These are phyloP conservation scores for Cyclanthera cordifolia DNA, from an alignment of 306 rosid species.

Conservation along the genomic window DNA sequence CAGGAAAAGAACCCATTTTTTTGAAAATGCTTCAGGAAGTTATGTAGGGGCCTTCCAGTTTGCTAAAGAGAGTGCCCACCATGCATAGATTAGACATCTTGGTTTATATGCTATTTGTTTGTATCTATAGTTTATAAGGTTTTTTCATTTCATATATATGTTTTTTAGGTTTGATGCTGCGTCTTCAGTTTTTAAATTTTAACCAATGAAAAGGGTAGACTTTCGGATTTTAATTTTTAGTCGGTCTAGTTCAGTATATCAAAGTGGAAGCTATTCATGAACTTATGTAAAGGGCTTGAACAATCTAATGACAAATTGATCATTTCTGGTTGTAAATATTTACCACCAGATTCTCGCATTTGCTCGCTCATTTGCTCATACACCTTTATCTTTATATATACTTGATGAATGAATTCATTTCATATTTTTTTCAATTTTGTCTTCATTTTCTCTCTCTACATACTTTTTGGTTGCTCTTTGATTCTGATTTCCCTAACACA, in stretches of 20 bases:
- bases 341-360: neutral
- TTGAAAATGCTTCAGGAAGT: neutral
- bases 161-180: too few species aligned
- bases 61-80: neutral
- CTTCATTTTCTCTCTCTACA: neutral
- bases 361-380: neutral
- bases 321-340: neutral
- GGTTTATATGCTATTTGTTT: neutral
- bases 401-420: neutral
- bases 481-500: neutral
- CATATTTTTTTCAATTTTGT: neutral
- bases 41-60: neutral
- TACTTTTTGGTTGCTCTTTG: neutral
- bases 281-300: conserved; percentile 12
- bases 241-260: neutral
- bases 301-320: neutral
- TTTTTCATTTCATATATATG: too few species aligned
- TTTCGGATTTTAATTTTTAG: too few species aligned
- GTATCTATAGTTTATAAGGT: too few species aligned
- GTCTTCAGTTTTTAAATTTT: too few species aligned
- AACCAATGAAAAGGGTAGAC: too few species aligned
- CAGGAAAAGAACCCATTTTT: neutral
- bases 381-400: neutral
- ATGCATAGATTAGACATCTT: neutral
- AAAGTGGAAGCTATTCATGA: too few species aligned